Evolutionary conservation across 2,329 filamentous ascomycete genomes (phyloP).

Genomic region (Tolypocladium sp.): DNA sequence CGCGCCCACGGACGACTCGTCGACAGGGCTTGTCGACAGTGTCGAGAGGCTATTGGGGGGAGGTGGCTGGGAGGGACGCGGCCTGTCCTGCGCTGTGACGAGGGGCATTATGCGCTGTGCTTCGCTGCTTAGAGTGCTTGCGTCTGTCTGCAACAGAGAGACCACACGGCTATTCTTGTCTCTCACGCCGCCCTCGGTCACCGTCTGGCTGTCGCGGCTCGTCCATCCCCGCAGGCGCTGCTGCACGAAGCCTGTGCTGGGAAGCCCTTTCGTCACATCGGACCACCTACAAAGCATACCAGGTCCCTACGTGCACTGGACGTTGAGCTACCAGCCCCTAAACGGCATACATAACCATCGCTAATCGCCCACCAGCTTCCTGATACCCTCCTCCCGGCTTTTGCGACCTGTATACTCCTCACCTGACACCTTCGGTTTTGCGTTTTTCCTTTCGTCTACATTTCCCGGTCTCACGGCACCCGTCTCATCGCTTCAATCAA

Average conservation of each 20-base stretch:
- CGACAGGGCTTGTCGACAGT: background rate
- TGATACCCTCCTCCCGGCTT: slow-evolving; percentile 26
- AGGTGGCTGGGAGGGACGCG: slow-evolving; percentile 1
- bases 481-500: background rate
- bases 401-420: slow-evolving; percentile 28
- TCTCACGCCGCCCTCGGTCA: background rate
- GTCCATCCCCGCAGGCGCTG: background rate
- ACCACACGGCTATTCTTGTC: slow-evolving; percentile 6
- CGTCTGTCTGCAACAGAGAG: background rate
- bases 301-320: background rate
- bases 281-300: background rate
- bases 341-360: slow-evolving; percentile 36
- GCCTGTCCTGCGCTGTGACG: background rate
- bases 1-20: slow-evolving; percentile 4
- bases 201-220: background rate
- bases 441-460: slow-evolving; percentile 13
- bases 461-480: slow-evolving; percentile 18
- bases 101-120: background rate
- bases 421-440: slow-evolving; percentile 23
- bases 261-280: slow-evolving; percentile 8
- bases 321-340: background rate
- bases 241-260: slow-evolving; percentile 5
- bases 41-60: slow-evolving; percentile 1
- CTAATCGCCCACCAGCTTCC: slow-evolving; percentile 32
- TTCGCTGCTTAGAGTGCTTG: background rate